phyloP scores from a whole-genome alignment of 202 grass and related monocot genomes.

The Setaria italica region DNA sequence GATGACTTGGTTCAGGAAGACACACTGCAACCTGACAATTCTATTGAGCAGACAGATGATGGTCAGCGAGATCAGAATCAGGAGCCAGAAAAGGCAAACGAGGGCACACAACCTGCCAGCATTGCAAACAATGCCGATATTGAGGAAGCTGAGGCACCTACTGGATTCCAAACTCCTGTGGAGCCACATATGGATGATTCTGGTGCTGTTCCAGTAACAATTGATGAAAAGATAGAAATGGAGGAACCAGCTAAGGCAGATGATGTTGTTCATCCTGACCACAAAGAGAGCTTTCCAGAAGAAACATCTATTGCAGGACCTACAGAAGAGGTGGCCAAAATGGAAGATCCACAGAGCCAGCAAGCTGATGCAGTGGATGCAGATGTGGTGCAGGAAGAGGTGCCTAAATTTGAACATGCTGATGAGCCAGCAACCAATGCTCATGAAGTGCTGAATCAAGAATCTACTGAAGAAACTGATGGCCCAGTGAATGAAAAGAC shows the following conservation, averaged over 20 bases:
- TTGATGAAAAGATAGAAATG: constrained; percentile 36
- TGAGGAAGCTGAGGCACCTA: constrained; percentile 28
- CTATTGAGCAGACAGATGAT: constrained; percentile 36
- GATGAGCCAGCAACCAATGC: constrained; percentile 1
- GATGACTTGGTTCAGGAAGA: constrained; percentile 18
- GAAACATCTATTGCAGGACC: constrained; percentile 23
- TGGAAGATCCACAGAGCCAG: constrained; percentile 35
- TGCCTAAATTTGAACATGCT: constrained; percentile 18
- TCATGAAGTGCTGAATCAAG: constrained; percentile 47
- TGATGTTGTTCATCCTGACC: neutral
- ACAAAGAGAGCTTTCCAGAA: constrained; percentile 33
- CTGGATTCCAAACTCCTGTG: constrained; percentile 30
- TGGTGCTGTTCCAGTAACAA: constrained; percentile 32
- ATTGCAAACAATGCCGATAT: neutral
- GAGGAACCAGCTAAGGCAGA: constrained; percentile 24
- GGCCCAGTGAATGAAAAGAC: constrained; percentile 16
- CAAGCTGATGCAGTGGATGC: constrained; percentile 20
- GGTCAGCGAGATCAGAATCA: constrained; percentile 32
- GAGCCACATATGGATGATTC: constrained; percentile 16
- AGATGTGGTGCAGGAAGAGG: constrained; percentile 42
- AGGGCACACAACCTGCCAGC: constrained; percentile 38
- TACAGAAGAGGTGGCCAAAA: constrained; percentile 17
- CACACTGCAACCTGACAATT: constrained; percentile 31
- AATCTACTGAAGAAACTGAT: constrained; percentile 38
- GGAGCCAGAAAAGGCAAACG: constrained; percentile 35